Evolutionary conservation across 306 rosid species (phyloP).

Genomic region (Quercus glauca): DNA sequence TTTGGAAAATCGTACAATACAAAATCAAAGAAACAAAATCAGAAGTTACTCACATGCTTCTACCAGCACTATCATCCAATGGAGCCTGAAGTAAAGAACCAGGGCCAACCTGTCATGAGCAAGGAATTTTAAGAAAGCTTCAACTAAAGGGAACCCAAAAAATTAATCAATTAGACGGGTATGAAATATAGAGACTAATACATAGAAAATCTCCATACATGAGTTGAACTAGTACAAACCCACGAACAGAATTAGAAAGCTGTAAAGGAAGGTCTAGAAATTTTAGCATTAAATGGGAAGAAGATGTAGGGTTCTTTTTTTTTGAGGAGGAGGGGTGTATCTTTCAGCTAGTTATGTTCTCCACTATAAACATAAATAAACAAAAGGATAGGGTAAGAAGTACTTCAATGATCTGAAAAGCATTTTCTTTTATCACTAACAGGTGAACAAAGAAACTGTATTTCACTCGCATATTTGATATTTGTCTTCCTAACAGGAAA

Average conservation of each 20-base stretch:
- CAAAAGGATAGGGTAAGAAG: no score
- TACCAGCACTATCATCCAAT: conserved; percentile 68
- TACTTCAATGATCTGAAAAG: no score
- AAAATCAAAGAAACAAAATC: conserved; percentile 13
- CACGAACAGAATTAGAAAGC: background rate
- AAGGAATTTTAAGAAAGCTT: conserved; percentile 17
- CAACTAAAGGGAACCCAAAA: background rate
- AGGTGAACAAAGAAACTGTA: no score
- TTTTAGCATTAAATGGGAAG: background rate
- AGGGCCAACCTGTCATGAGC: conserved; percentile 69
- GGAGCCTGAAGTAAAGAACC: conserved; percentile 98
- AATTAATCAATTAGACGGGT: background rate
- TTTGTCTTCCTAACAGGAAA: no score
- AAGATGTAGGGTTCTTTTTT: background rate
- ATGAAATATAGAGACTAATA: background rate
- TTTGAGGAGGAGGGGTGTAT: no score
- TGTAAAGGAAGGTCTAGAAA: background rate
- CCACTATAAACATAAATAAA: no score
- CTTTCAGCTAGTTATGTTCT: no score
- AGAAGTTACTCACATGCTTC: conserved; percentile 65
- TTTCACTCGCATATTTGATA: no score
- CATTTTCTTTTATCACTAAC: no score
- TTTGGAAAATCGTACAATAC: conserved; percentile 2
- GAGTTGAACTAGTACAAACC: background rate
- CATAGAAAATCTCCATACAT: background rate